These are phyloP conservation scores for Juglanconis sp. DNA, from an alignment of 2,329 filamentous ascomycete genomes.

Conservation along the genomic window DNA sequence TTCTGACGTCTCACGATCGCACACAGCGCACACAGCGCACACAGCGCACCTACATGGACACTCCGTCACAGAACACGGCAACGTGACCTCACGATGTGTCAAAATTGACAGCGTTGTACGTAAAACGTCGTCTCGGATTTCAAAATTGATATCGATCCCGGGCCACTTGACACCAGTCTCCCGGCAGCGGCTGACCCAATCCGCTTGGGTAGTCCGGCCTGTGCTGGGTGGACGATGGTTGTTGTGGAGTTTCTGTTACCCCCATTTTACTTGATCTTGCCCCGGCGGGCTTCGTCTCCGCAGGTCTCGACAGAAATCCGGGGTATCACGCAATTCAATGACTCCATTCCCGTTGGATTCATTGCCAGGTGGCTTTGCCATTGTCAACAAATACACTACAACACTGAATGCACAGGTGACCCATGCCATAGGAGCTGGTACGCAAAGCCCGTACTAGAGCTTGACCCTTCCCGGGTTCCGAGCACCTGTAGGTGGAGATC, in stretches of 20 bases:
- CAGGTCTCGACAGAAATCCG: constrained; percentile 7
- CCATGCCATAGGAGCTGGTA: too few relatives aligned
- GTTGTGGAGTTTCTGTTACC: constrained; percentile 17
- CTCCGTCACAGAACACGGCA: constrained; percentile 9
- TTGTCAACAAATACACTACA: too few relatives aligned
- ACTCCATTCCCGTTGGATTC: too few relatives aligned
- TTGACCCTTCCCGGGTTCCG: too few relatives aligned
- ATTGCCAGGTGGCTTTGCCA: too few relatives aligned
- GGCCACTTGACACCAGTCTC: neutral
- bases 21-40: neutral
- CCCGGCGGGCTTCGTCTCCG: neutral
- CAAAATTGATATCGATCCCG: neutral
- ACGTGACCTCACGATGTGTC: constrained; percentile 20
- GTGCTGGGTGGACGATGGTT: neutral
- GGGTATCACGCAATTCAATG: constrained; percentile 8
- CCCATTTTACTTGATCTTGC: constrained; percentile 19
- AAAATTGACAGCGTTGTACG: constrained; percentile 14
- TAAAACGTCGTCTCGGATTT: constrained; percentile 9
- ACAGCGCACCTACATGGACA: neutral
- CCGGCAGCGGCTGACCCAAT: constrained; percentile 18
- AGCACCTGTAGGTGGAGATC: too few relatives aligned
- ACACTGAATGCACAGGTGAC: too few relatives aligned
- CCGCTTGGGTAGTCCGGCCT: constrained; percentile 12
- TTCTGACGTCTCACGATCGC: neutral
- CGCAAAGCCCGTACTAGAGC: too few relatives aligned